Evolutionary conservation across 2,329 filamentous ascomycete species (phyloP), one percentile per base, ranked within the genome.

Genomic region (Pleurostoma richardsiae): DNA sequence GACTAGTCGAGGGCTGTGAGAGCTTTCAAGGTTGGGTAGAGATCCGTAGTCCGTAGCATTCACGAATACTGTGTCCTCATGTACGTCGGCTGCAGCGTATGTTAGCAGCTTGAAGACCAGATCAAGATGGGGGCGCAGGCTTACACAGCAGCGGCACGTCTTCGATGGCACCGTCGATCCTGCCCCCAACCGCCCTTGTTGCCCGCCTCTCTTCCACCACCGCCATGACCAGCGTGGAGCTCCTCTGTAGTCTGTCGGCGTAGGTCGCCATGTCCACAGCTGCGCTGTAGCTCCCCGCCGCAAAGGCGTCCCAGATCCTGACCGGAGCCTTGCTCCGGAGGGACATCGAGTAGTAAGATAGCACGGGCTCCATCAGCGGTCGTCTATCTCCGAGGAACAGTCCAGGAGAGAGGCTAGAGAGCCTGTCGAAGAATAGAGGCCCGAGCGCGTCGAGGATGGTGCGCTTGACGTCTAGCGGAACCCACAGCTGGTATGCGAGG

Each of bases 361-460:
- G 62, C 26, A 79, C 56, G 4, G 70, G 66, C 4, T 72, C 66
- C 33, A 69, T 65, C 6, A 74, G 56, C 4, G 38, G 70, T 50
- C 41, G 58, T 54, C 8, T 62, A 51, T 19, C 63, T 57, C 52
- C 72, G 51, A 46, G 51, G 39, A 73, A 70, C 40, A 69, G 53
- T 0, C 64, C 66, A 0, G 79, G 79, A 0, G 77, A 66, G 3
- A 81, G 57, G 1, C 69, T 74, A 1, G 76, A 76, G 5, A 82
- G 60, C 2, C 79, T 70, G 55, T 83, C 79, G 49, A 76, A 74
- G 49, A 79, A 79, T 2, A 79, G 61, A 0, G 77, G 72, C 3
- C 68, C 76, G 1, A 82, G 66, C 0, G 77, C 74, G 51, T 82
- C 77, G n/a, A 79, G 71, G 29, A 80, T 76, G 0, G 75, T 77